A percentile compares a stretch with the other conserved stretches of the same genome.
phyloP scores from a whole-genome alignment of 805 yeast genomes.

The Saccharomycopsis sp. region DNA sequence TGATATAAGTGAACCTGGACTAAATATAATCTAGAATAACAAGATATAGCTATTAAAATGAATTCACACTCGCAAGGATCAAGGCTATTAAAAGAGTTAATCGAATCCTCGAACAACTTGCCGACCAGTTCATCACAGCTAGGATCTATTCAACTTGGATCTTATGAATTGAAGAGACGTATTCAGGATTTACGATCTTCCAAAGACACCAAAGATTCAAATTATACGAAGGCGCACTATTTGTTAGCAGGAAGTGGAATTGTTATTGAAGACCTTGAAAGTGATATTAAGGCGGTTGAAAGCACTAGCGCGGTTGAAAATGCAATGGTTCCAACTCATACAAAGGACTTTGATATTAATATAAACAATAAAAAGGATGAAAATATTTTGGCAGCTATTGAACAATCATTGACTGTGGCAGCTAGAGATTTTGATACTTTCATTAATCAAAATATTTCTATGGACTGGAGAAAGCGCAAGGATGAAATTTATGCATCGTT shows the following conservation, averaged over 20 bases:
- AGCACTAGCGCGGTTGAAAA: conserved; percentile 6
- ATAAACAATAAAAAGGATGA: conserved; percentile 71
- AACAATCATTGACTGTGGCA: conserved; percentile 65
- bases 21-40: too few relatives aligned
- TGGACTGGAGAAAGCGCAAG: conserved; percentile 81
- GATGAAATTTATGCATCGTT: conserved; percentile 66
- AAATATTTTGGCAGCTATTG: conserved; percentile 74
- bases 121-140: conserved; percentile 60
- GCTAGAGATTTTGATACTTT: conserved; percentile 77
- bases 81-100: conserved; percentile 44
- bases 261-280: conserved; percentile 75
- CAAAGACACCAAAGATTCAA: conserved; percentile 32
- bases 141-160: conserved; percentile 75
- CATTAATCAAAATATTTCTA: conserved; percentile 61
- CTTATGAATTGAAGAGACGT: conserved; percentile 68
- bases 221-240: conserved; percentile 74
- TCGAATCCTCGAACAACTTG: conserved; percentile 70
- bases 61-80: not conserved
- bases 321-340: conserved; percentile 22
- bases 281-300: conserved; percentile 35
- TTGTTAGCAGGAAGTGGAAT: conserved; percentile 84
- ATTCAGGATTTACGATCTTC: conserved; percentile 50
- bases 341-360: conserved; percentile 51
- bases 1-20: too few relatives aligned
- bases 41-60: too few relatives aligned